Evolutionary conservation across 805 yeast genomes (phyloP).

Genomic region (Metschnikowia picachoensis): DNA sequence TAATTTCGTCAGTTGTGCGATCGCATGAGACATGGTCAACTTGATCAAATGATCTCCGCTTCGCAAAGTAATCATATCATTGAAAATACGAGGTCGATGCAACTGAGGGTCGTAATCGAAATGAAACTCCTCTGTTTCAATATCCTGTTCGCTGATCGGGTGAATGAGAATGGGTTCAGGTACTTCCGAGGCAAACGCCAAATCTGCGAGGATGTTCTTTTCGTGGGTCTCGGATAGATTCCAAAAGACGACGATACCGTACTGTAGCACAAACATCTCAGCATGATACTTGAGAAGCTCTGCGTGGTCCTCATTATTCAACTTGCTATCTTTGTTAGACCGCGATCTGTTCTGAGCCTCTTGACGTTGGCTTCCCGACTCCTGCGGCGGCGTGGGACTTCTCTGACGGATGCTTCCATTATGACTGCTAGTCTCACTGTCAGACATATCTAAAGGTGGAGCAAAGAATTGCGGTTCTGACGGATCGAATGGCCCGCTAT

Average conservation of each 20-base stretch:
- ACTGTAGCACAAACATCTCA: slow-evolving; percentile 82
- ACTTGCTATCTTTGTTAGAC: slow-evolving; percentile 1
- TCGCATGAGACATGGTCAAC: slow-evolving; percentile 90
- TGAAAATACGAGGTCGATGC: slow-evolving; percentile 73
- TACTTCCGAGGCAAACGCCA: slow-evolving; percentile 59
- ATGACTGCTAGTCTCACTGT: slow-evolving; percentile 16
- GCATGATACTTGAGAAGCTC: slow-evolving; percentile 63
- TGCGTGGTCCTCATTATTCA: slow-evolving; percentile 19
- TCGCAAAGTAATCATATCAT: slow-evolving; percentile 88
- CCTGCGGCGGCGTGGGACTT: slow-evolving; percentile 10
- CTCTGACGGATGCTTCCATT: slow-evolving; percentile 17
- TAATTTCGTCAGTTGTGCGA: slow-evolving; percentile 92
- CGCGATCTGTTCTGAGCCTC: not conserved
- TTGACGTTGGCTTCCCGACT: not conserved
- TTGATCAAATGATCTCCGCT: slow-evolving; percentile 92
- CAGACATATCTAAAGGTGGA: slow-evolving; percentile 22
- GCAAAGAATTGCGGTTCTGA: slow-evolving; percentile 91
- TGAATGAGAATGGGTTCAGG: slow-evolving; percentile 53
- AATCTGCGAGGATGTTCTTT: slow-evolving; percentile 87
- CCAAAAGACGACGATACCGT: slow-evolving; percentile 98
- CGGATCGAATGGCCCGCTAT: slow-evolving; percentile 71
- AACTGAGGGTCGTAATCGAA: slow-evolving; percentile 65
- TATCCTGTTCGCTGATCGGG: slow-evolving; percentile 81
- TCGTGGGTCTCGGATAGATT: slow-evolving; percentile 91
- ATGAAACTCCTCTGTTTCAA: slow-evolving; percentile 86